Percentiles rank a stretch among this genome's conserved stretches.
These are phyloP conservation scores for Hypoxylon sp. DNA, from an alignment of 2,329 filamentous ascomycete species.

Conservation along the genomic window DNA sequence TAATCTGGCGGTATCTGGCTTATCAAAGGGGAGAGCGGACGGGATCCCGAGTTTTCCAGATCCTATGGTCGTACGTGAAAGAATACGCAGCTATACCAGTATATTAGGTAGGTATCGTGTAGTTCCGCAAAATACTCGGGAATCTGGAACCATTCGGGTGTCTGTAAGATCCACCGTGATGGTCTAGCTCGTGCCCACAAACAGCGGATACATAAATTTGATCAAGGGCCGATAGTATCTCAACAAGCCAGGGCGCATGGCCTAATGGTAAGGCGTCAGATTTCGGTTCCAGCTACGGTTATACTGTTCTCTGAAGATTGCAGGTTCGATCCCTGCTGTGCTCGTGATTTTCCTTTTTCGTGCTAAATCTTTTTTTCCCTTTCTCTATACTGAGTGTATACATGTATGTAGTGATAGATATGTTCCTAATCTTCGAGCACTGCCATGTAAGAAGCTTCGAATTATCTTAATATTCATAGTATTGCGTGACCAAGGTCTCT, in stretches of 20 bases:
- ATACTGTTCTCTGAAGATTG: slow-evolving; percentile 38
- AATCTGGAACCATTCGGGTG: not conserved
- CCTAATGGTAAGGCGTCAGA: slow-evolving; percentile 46
- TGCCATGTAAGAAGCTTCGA: not conserved
- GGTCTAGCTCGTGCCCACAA: slow-evolving; percentile 1
- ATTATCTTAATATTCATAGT: too few relatives aligned
- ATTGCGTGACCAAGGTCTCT: too few relatives aligned
- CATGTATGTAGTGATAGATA: too few relatives aligned
- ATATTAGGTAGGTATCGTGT: too few relatives aligned
- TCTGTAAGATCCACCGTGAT: slow-evolving; percentile 1
- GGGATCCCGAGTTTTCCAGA: too few relatives aligned
- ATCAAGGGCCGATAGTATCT: not conserved
- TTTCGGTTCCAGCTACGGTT: slow-evolving; percentile 33
- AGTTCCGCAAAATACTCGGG: too few relatives aligned
- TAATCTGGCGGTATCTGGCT: too few relatives aligned
- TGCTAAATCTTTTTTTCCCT: not conserved
- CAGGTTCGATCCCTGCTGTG: slow-evolving; percentile 45
- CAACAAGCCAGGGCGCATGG: slow-evolving; percentile 37
- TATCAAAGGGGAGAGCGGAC: too few relatives aligned
- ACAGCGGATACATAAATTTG: not conserved
- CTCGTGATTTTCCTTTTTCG: slow-evolving; percentile 18
- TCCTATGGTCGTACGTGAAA: slow-evolving; percentile 18
- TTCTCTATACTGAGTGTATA: too few relatives aligned
- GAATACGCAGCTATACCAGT: not conserved
- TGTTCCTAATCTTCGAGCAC: not conserved